Percentiles rank a stretch among this genome's conserved stretches.
These are phyloP conservation scores for Pisolithus microcarpus DNA, from an alignment of 768 basidiomycete genomes.

Conservation along the genomic window DNA sequence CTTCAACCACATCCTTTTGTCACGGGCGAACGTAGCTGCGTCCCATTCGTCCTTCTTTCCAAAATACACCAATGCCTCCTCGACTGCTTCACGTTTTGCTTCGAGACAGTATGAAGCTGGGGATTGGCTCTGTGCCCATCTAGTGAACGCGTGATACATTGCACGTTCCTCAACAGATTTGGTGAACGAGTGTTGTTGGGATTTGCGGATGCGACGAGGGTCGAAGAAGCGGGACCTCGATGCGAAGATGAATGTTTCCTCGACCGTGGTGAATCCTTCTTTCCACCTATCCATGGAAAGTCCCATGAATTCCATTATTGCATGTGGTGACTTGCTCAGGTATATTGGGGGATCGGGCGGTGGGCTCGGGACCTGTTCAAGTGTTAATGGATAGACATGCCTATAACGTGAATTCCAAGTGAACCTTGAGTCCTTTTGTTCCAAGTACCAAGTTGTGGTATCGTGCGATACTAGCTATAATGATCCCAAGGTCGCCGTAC, in stretches of 20 bases:
- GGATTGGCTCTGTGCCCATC: conserved; percentile 34
- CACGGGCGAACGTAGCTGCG: conserved; percentile 23
- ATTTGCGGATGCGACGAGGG: conserved; percentile 29
- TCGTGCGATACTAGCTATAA: conserved; percentile 49
- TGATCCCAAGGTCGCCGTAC: conserved; percentile 71
- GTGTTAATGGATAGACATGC: conserved; percentile 19
- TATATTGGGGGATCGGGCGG: conserved; percentile 33
- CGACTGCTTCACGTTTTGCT: conserved; percentile 18
- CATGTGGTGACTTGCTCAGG: conserved; percentile 43
- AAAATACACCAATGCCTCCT: conserved; percentile 48
- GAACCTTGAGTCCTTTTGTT: conserved; percentile 53
- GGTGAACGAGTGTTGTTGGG: conserved; percentile 30
- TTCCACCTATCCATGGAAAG: conserved; percentile 46
- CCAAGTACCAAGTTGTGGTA: conserved; percentile 46
- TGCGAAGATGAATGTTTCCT: conserved; percentile 54
- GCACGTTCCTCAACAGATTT: conserved; percentile 40
- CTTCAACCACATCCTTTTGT: conserved; percentile 31
- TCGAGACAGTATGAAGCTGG: conserved; percentile 8
- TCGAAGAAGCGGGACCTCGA: conserved; percentile 48
- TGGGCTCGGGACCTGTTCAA: conserved; percentile 21
- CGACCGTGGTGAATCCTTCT: conserved; percentile 48
- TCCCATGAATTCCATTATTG: conserved; percentile 51
- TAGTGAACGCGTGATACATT: conserved; percentile 56
- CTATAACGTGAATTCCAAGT: not conserved
- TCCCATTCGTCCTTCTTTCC: conserved; percentile 45